These are phyloP conservation scores for Helotiales sp. DNA, from an alignment of 2,329 filamentous ascomycete species.

Conservation along the genomic window DNA sequence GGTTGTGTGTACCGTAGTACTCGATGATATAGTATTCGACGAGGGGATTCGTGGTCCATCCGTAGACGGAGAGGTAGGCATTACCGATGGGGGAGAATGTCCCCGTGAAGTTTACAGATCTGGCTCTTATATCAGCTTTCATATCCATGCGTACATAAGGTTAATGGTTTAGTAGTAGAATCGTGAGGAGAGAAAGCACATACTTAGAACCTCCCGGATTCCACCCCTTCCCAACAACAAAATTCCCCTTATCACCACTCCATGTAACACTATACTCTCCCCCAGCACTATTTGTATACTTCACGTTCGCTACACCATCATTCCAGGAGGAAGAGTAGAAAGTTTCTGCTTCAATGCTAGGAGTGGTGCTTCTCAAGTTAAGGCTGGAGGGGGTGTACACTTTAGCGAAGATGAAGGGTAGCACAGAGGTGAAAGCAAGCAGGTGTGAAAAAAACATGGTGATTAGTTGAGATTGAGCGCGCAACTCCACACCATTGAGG, in stretches of 20 bases:
- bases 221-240: constrained; percentile 5
- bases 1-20: neutral
- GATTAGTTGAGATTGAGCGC: too few species aligned
- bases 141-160: too few species aligned
- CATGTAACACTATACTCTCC: neutral
- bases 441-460: neutral
- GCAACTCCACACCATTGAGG: too few species aligned
- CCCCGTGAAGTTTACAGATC: neutral
- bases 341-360: neutral
- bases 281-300: neutral
- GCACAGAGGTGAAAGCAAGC: neutral
- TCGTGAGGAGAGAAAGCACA: neutral
- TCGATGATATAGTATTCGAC: constrained; percentile 5
- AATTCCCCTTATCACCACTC: constrained; percentile 5
- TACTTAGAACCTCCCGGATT: constrained; percentile 1
- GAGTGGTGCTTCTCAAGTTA: neutral
- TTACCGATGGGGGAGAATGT: neutral
- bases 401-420: neutral
- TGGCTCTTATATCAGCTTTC: neutral
- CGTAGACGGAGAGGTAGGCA: neutral
- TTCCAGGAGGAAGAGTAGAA: constrained; percentile 1
- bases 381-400: neutral
- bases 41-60: neutral
- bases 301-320: neutral
- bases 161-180: neutral